These are phyloP conservation scores for Isabelozyma pseudorhagii DNA, from an alignment of 805 yeast genomes.

Conservation along the genomic window DNA sequence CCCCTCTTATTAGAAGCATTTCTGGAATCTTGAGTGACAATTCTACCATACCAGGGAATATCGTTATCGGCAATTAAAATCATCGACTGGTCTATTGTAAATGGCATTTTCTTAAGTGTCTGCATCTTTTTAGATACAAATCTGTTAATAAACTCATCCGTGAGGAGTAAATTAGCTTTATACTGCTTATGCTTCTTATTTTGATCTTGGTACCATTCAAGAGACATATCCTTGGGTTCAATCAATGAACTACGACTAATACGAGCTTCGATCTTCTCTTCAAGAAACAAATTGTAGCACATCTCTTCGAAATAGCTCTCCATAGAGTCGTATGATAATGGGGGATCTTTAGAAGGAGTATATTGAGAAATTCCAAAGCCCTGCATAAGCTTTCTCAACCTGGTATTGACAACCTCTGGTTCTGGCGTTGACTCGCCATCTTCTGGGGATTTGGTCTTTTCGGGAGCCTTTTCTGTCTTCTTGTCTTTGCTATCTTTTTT, in stretches of 20 bases:
- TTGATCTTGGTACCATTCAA: constrained; percentile 51
- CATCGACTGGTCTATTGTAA: constrained; percentile 55
- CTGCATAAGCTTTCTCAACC: not conserved
- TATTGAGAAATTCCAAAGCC: constrained; percentile 22
- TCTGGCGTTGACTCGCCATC: not conserved
- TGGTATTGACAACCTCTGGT: constrained; percentile 2
- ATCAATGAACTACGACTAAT: constrained; percentile 37
- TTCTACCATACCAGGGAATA: constrained; percentile 58
- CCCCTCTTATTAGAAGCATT: constrained; percentile 16
- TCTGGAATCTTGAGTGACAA: constrained; percentile 40
- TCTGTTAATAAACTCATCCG: constrained; percentile 48
- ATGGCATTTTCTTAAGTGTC: constrained; percentile 56
- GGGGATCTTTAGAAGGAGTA: constrained; percentile 37
- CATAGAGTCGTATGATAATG: constrained; percentile 46
- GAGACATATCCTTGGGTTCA: constrained; percentile 39
- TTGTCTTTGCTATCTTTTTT: not conserved
- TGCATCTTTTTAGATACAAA: constrained; percentile 49
- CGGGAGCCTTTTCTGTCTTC: not conserved
- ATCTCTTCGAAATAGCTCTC: constrained; percentile 54
- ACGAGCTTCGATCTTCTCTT: constrained; percentile 47
- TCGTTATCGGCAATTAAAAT: constrained; percentile 50
- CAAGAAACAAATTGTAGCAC: constrained; percentile 60
- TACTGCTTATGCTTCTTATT: constrained; percentile 38
- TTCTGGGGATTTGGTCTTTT: not conserved
- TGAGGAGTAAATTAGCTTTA: constrained; percentile 39